These are phyloP conservation scores for Inga oerstediana DNA, from an alignment of 306 rosid species.

Conservation along the genomic window DNA sequence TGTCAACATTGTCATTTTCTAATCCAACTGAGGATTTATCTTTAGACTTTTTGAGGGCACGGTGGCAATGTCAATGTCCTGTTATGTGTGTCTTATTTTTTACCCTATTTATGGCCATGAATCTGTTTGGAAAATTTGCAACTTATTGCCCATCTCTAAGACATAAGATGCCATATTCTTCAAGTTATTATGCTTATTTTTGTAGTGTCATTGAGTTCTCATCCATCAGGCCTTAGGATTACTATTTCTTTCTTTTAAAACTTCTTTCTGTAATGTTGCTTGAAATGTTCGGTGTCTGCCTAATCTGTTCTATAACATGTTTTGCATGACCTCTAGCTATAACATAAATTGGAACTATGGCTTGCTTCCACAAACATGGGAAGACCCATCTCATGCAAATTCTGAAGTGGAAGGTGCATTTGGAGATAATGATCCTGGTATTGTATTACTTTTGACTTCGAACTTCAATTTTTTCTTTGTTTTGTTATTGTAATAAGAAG, in stretches of 20 bases:
- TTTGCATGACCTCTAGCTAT: conserved; percentile 47
- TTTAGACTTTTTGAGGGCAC: not conserved
- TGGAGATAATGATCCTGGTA: conserved; percentile 87
- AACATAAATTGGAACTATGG: conserved; percentile 82
- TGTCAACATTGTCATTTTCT: not conserved
- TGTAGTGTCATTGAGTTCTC: conserved; percentile 5
- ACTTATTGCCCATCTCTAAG: conserved; percentile 5
- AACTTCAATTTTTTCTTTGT: conserved; percentile 5
- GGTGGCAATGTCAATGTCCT: conserved; percentile 17
- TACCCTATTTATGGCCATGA: conserved; percentile 10
- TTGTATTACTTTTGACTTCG: not conserved
- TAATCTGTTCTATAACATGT: conserved; percentile 23
- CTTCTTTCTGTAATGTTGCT: conserved; percentile 31
- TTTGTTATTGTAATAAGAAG: not conserved
- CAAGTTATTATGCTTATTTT: conserved; percentile 10
- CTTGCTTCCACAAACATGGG: conserved; percentile 88
- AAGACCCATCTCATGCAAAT: conserved; percentile 74
- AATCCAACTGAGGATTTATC: conserved; percentile 20
- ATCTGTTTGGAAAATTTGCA: conserved; percentile 15
- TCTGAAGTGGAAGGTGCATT: conserved; percentile 75
- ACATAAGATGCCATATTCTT: conserved; percentile 9
- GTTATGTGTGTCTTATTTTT: not conserved
- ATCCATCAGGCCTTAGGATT: conserved; percentile 24
- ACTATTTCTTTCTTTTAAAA: conserved; percentile 13
- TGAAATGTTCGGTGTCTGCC: conserved; percentile 3